These are phyloP conservation scores for Ophiostoma triangulosporum DNA, from an alignment of 2,329 filamentous ascomycete genomes.

Conservation along the genomic window DNA sequence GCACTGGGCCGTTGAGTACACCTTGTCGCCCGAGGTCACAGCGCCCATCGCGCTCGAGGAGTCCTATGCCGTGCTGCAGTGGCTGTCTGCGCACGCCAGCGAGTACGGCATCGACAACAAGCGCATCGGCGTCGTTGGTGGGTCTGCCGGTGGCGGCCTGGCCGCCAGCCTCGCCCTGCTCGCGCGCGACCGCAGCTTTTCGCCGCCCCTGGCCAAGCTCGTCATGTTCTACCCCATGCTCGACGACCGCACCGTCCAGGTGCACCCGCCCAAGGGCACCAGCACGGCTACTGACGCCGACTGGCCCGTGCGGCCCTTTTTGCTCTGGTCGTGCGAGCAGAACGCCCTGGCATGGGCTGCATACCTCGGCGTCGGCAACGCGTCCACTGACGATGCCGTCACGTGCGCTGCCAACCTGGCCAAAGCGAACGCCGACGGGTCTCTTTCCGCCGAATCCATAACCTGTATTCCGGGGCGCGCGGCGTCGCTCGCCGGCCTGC, in stretches of 20 bases:
- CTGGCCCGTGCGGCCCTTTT: conserved; percentile 7
- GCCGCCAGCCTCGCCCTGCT: conserved; percentile 25
- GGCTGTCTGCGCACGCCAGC: conserved; percentile 21
- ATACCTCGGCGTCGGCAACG: conserved; percentile 14
- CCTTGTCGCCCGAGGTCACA: conserved; percentile 33
- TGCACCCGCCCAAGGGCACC: conserved; percentile 3
- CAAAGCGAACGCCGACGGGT: background rate
- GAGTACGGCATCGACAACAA: conserved; percentile 15
- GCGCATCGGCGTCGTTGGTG: conserved; percentile 17
- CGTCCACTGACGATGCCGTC: background rate
- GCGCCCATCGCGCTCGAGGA: conserved; percentile 33
- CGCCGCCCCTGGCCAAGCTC: conserved; percentile 21
- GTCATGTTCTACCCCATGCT: conserved; percentile 26
- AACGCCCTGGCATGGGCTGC: conserved; percentile 18
- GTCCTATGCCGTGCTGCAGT: conserved; percentile 17
- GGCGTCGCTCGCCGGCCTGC: conserved; percentile 19
- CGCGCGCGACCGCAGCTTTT: conserved; percentile 20
- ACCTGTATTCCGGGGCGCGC: conserved; percentile 15
- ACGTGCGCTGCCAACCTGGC: conserved; percentile 4
- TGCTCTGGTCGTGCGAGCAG: conserved; percentile 16
- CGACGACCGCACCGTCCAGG: conserved; percentile 20
- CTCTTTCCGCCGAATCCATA: conserved; percentile 13
- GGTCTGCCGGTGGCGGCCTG: conserved; percentile 19
- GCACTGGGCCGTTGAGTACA: conserved; percentile 30
- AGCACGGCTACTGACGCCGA: conserved; percentile 5